Base-by-base conservation (phyloP, 768 basidiomycete genomes). In the Strobilomyces dryophilus region DNA sequence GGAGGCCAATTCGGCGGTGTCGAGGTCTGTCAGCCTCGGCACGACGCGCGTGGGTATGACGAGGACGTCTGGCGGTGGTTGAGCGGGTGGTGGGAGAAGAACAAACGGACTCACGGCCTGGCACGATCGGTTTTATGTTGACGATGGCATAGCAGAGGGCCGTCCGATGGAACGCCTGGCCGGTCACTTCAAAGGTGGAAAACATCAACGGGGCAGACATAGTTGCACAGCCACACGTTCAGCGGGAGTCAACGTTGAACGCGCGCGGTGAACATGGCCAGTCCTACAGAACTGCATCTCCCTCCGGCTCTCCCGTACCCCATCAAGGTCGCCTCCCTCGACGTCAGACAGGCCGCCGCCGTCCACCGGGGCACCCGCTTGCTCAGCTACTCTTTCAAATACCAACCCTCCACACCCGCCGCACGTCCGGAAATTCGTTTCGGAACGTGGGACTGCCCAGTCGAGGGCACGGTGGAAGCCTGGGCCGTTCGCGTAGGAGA, bases 41-140 rank as follows among this genome's bases (percentile, higher is more conserved):
- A 84, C 84, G 47, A 74, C 73, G 51, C 84, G 72, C 1, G 71
- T 77, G 18, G 84, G 81, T 15, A 83, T 62, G 47, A 86, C 80
- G 40, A 86, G 78, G 15, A 86, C 84, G 66, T 85, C 84, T 85
- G 62, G 32, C 29, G 8, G 36, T 24, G 29, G 32, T 26, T 66
- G 54, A 57, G 61, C 3, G 26, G 18, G 29, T 1, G 31, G 1
- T 5, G 8, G 11, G 14, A 31, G 21, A 9, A n/a, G 7, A 26
- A n/a, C 3, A 9, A 31, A 11, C 5, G 21, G 37, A 80, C 91
- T 73, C 70, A 98, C 95, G 94, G 45, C 94, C 94, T 37, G 93
- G 92, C 9, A 95, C 83, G 59, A 97, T 85, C 1, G 95, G 95
- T 62, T 93, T 97, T 55, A 97, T 81, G 67, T 98, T 98, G 43